These are phyloP conservation scores for Petunia axillaris DNA, from an alignment of 257 asterid species.

Conservation along the genomic window DNA sequence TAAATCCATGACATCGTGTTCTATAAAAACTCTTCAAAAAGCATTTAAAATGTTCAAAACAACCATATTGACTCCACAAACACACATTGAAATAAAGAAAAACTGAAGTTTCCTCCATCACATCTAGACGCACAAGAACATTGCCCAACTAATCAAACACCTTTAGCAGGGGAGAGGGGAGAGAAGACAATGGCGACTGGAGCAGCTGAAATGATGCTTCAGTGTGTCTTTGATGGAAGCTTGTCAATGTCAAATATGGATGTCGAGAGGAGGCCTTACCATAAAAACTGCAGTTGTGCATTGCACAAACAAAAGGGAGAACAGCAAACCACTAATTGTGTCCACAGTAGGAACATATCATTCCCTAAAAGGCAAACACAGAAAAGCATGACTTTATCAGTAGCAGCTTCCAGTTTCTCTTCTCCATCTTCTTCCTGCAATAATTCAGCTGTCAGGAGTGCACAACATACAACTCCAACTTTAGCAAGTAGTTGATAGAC, in stretches of 20 bases:
- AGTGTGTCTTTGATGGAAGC: conserved; percentile 32
- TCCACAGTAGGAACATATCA: not conserved
- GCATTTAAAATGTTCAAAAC: not conserved
- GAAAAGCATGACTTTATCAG: not conserved
- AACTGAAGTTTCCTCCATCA: not conserved
- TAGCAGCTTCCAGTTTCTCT: not conserved
- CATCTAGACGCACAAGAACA: not conserved
- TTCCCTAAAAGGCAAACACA: conserved; percentile 19
- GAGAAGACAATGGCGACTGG: conserved; percentile 24
- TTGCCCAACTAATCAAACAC: not conserved
- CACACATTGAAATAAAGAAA: not conserved
- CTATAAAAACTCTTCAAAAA: not conserved
- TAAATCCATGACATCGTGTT: not conserved
- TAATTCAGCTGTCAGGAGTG: not conserved
- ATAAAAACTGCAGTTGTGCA: conserved; percentile 40
- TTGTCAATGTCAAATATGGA: conserved; percentile 25
- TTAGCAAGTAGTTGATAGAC: not conserved
- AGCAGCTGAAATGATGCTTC: conserved; percentile 24
- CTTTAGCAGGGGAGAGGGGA: not conserved
- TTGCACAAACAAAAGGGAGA: conserved; percentile 31
- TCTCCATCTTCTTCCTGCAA: conserved; percentile 8
- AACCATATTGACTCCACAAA: not conserved
- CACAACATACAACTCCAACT: not conserved
- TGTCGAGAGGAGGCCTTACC: conserved; percentile 37
- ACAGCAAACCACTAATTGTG: not conserved